phyloP scores from a whole-genome alignment of 1,284 basidiomycete species.

The Pseudozyma sp. region DNA sequence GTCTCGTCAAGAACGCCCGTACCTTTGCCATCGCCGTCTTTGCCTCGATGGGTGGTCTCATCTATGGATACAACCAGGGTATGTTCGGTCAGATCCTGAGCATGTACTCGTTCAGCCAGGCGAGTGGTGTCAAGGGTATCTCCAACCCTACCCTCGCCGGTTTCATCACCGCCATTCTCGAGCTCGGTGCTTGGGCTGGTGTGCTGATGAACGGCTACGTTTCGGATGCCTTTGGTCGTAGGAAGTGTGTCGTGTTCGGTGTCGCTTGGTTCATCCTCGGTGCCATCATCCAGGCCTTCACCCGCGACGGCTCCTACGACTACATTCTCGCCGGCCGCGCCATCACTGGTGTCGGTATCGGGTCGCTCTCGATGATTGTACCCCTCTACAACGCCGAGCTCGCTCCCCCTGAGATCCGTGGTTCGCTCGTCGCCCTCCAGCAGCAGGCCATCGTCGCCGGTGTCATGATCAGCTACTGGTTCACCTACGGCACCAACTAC shows the following conservation, averaged over 20 bases:
- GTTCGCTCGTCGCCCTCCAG: slow-evolving; percentile 81
- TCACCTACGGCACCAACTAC: slow-evolving; percentile 78
- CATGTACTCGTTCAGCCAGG: slow-evolving; percentile 78
- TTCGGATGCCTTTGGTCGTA: slow-evolving; percentile 77
- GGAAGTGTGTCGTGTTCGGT: slow-evolving; percentile 76
- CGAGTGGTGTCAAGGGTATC: slow-evolving; percentile 78
- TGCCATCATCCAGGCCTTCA: slow-evolving; percentile 75
- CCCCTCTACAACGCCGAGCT: slow-evolving; percentile 83
- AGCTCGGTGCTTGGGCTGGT: slow-evolving; percentile 80
- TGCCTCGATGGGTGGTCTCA: slow-evolving; percentile 80
- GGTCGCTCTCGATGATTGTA: slow-evolving; percentile 80
- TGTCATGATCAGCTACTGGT: slow-evolving; percentile 77
- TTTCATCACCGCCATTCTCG: slow-evolving; percentile 78
- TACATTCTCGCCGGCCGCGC: slow-evolving; percentile 78
- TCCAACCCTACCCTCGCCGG: slow-evolving; percentile 79
- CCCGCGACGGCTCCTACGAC: slow-evolving; percentile 73
- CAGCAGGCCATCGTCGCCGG: slow-evolving; percentile 70
- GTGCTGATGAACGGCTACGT: slow-evolving; percentile 77
- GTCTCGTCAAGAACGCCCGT: slow-evolving; percentile 54
- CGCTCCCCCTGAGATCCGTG: slow-evolving; percentile 81
- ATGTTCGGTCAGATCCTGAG: slow-evolving; percentile 75
- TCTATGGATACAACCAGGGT: slow-evolving; percentile 82
- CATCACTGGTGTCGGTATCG: slow-evolving; percentile 82
- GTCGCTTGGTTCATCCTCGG: slow-evolving; percentile 79
- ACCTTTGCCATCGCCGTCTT: slow-evolving; percentile 60